Evolutionary conservation across 129 eudicot genomes (phyloP).

Genomic region (Escallonia rubra): DNA sequence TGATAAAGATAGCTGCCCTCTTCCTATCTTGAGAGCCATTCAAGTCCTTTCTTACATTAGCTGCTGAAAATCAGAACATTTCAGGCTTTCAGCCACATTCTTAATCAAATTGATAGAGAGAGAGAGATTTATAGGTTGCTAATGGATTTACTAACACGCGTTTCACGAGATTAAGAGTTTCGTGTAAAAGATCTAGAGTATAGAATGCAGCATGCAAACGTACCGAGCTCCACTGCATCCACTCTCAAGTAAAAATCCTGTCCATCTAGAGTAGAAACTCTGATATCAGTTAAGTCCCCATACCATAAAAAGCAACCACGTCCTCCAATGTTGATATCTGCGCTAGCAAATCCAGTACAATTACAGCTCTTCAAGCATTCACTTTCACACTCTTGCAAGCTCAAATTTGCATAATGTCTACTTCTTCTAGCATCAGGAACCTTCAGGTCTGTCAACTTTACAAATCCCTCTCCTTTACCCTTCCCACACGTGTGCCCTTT

Average conservation of each 20-base stretch:
- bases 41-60: not conserved
- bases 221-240: conserved; percentile 12
- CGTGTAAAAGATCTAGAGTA: not conserved
- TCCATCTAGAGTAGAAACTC: not conserved
- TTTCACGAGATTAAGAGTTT: not conserved
- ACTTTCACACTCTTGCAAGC: not conserved
- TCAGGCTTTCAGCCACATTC: too few species aligned
- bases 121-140: too few species aligned
- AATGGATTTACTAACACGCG: too few species aligned
- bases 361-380: conserved; percentile 14
- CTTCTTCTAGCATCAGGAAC: conserved; percentile 12
- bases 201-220: not conserved
- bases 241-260: conserved; percentile 13
- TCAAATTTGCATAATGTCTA: conserved; percentile 1
- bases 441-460: conserved; percentile 3
- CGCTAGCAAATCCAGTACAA: conserved; percentile 13
- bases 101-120: too few species aligned
- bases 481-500: not conserved
- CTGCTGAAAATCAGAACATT: not conserved
- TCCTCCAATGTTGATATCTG: conserved; percentile 5
- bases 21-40: not conserved
- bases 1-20: not conserved
- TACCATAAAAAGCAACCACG: conserved; percentile 17
- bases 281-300: conserved; percentile 10
- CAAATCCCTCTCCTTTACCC: conserved; percentile 12